These are phyloP conservation scores for Coemansia aciculifera DNA, from an alignment of 192 early-diverging fungal species.

Conservation along the genomic window DNA sequence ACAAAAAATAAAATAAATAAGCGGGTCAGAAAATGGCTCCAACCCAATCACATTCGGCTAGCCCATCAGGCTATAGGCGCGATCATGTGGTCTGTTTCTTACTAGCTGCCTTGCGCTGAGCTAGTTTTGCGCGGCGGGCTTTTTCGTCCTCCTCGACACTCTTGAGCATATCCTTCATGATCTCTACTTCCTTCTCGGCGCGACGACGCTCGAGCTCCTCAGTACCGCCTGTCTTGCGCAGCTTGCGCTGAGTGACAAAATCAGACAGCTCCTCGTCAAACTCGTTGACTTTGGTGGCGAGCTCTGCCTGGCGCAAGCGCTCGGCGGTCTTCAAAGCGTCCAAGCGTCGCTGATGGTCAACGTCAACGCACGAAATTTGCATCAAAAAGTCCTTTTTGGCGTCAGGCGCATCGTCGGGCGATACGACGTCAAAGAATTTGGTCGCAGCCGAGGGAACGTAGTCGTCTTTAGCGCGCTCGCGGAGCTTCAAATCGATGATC, in stretches of 20 bases:
- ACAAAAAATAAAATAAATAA: background rate
- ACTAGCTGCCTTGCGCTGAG: conserved; percentile 42
- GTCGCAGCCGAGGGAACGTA: conserved; percentile 33
- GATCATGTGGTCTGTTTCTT: conserved; percentile 17
- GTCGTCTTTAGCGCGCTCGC: conserved; percentile 46
- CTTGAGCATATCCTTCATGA: conserved; percentile 58
- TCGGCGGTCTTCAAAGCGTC: conserved; percentile 68
- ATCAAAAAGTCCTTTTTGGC: conserved; percentile 67
- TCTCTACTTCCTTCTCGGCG: conserved; percentile 66
- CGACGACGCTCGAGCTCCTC: conserved; percentile 69
- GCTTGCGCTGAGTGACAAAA: conserved; percentile 65
- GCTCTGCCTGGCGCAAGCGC: conserved; percentile 64
- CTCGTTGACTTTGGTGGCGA: conserved; percentile 69
- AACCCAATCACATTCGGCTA: background rate
- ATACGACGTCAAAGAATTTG: conserved; percentile 56
- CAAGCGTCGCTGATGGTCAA: conserved; percentile 65
- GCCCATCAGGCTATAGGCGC: background rate
- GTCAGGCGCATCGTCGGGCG: conserved; percentile 63
- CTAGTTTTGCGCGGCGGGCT: conserved; percentile 43
- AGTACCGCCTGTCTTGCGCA: conserved; percentile 77
- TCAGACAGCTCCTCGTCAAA: conserved; percentile 71
- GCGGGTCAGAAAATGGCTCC: background rate
- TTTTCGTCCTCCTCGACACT: conserved; percentile 50
- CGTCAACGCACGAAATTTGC: conserved; percentile 67
- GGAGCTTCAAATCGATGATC: conserved; percentile 56